phyloP scores from a whole-genome alignment of 2,329 filamentous ascomycete species.

The Celoporthe dispersa region DNA sequence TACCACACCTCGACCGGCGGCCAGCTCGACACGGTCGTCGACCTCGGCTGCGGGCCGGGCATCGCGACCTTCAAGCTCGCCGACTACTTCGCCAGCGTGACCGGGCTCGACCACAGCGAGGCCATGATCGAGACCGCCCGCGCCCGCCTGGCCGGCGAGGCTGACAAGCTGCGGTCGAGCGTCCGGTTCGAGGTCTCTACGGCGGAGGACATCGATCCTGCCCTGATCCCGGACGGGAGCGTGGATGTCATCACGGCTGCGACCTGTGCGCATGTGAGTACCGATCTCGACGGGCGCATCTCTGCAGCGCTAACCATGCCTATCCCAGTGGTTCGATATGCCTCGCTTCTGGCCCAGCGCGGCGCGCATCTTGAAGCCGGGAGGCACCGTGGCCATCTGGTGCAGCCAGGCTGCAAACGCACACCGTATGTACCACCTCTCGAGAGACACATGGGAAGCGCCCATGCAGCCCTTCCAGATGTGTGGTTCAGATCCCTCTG shows the following conservation, averaged over 20 bases:
- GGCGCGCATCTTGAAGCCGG: slow-evolving; percentile 25
- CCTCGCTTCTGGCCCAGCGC: slow-evolving; percentile 26
- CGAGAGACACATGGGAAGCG: no score
- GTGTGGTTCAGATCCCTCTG: not conserved
- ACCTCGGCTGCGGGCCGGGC: slow-evolving; percentile 63
- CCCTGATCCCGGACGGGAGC: slow-evolving; percentile 39
- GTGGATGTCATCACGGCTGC: slow-evolving; percentile 57
- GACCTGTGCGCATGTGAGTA: slow-evolving; percentile 50
- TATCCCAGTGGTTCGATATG: slow-evolving; percentile 56
- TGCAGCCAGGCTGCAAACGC: slow-evolving; percentile 38
- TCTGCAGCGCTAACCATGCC: no score
- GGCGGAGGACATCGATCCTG: slow-evolving; percentile 48
- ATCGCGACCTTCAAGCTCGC: slow-evolving; percentile 51
- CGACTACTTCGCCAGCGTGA: slow-evolving; percentile 47
- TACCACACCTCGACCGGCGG: slow-evolving; percentile 53
- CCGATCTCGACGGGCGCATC: no score
- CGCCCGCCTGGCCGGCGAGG: slow-evolving; percentile 37
- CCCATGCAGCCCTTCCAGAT: no score
- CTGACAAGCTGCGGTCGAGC: slow-evolving; percentile 35
- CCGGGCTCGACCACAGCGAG: slow-evolving; percentile 56
- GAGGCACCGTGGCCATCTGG: slow-evolving; percentile 56
- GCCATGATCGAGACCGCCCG: slow-evolving; percentile 58
- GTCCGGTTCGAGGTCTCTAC: slow-evolving; percentile 44
- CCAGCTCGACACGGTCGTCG: slow-evolving; percentile 47
- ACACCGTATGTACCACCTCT: slow-evolving; percentile 32